These are phyloP conservation scores for Russula griseocarnosa DNA, from an alignment of 768 basidiomycete species.

Conservation along the genomic window DNA sequence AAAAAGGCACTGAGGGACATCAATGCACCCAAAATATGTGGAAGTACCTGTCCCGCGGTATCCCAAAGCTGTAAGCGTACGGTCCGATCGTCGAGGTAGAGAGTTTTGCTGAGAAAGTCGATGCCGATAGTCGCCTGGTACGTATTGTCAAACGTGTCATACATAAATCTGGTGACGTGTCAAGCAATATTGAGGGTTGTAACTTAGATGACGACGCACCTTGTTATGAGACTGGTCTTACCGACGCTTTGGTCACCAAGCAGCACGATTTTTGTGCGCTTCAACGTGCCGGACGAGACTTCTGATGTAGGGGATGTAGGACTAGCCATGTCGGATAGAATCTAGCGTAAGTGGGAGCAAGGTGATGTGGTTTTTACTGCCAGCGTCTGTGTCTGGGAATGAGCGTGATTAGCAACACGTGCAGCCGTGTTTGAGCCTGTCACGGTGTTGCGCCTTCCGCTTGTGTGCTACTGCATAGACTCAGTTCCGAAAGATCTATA, in stretches of 20 bases:
- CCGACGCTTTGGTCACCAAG: slow-evolving; percentile 97
- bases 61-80: slow-evolving; percentile 98
- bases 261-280: slow-evolving; percentile 94
- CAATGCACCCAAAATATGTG: neutral
- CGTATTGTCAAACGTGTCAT: slow-evolving; percentile 99
- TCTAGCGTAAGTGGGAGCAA: neutral
- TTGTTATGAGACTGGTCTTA: slow-evolving; percentile 97
- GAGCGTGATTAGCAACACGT: too few relatives aligned
- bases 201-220: slow-evolving; percentile 46
- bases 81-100: slow-evolving; percentile 98
- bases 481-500: neutral
- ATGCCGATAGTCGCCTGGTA: slow-evolving; percentile 98
- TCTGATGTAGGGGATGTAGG: slow-evolving; percentile 69
- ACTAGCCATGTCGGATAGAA: slow-evolving; percentile 41
- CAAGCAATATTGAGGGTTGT: slow-evolving; percentile 9
- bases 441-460: too few relatives aligned
- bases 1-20: slow-evolving; percentile 7
- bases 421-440: neutral
- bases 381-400: neutral
- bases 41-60: slow-evolving; percentile 84
- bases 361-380: neutral
- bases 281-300: slow-evolving; percentile 84
- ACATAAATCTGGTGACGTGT: slow-evolving; percentile 72
- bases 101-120: slow-evolving; percentile 99
- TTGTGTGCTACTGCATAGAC: neutral